Evolutionary conservation across 441 rosid species (phyloP), one percentile per base, ranked within the genome.

Genomic region (Pelargonium citronellum): DNA sequence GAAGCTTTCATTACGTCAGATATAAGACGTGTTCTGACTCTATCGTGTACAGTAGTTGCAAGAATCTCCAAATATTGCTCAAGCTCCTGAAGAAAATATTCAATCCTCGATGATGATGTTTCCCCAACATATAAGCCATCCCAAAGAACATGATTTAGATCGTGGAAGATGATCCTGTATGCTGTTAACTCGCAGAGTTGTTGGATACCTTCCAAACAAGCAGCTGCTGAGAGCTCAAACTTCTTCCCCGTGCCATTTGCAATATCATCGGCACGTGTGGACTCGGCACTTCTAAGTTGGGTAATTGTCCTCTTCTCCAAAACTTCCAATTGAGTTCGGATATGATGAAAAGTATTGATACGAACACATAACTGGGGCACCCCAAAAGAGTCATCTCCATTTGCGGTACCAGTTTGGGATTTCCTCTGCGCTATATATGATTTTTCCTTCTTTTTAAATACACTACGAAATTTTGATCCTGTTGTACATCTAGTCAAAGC

Each of bases 51-150:
- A 0, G 87, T 77, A 12, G 87, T 78, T 0, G 94, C 87, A 4
- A 89, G 82, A 2, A 82, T 73, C 84, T 84, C 91, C 60, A 89
- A 75, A 71, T 83, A 78, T 24, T 77, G 81, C 67, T 89, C 94
- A 3, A 89, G 88, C 61, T 89, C 89, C 79, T 78, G 83, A 71
- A 89, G 89, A 78, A 89, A 85, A 27, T 84, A 85, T 55, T 91
- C 99, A 2, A 91, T 85, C 83, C 99, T 84, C 4, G 96, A 86
- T 67, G 91, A 86, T 51, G 95, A 82, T 55, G 81, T 88, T 66
- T 90, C 95, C 64, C 94, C 94, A 0, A 76, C 70, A 43, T 85
- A 89, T 16, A 89, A 74, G 64, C 87, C 83, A 16, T 87, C 89
- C 87, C 85, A 89, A n/a, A 89, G 86, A 71, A 80, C 83, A 75